A percentile compares a stretch with the other conserved stretches of the same genome.
phyloP scores from a whole-genome alignment of 139 green algal species.

The Tetradesmus lagerheimii region DNA sequence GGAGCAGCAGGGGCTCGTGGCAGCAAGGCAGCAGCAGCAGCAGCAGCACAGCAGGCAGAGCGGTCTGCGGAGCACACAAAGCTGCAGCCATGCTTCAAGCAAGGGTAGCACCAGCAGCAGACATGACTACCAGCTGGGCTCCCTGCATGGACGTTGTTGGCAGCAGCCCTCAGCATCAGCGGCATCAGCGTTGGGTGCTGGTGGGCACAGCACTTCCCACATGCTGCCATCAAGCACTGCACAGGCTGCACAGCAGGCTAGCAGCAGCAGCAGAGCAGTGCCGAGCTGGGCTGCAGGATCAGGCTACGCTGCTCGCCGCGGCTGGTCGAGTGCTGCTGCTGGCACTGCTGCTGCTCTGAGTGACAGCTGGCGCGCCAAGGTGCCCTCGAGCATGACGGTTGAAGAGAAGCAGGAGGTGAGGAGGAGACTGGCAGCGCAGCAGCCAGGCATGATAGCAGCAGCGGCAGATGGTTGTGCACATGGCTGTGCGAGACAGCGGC shows the following conservation, averaged over 20 bases:
- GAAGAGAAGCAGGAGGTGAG: slow-evolving; percentile 9
- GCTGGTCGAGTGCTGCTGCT: not conserved
- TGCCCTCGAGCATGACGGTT: not conserved
- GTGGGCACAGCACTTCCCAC: not conserved
- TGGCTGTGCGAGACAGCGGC: no score
- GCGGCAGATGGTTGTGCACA: not conserved
- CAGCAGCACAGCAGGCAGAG: no score
- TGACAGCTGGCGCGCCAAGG: not conserved
- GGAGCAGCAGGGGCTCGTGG: not conserved
- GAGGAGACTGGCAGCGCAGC: not conserved
- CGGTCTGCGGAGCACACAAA: not conserved
- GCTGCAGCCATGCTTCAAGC: not conserved
- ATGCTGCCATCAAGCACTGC: not conserved
- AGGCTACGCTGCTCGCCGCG: not conserved
- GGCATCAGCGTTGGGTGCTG: not conserved
- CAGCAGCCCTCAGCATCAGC: not conserved
- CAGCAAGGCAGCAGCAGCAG: not conserved
- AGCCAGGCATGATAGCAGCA: not conserved
- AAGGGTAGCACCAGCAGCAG: slow-evolving; percentile 2
- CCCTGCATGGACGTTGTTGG: not conserved
- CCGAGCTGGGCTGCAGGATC: not conserved
- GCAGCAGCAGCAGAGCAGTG: not conserved
- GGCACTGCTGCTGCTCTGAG: not conserved
- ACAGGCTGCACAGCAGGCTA: not conserved
- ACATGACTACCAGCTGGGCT: not conserved